These are phyloP conservation scores for Tricholoma flavovirens DNA, from an alignment of 768 basidiomycete genomes.

Conservation along the genomic window DNA sequence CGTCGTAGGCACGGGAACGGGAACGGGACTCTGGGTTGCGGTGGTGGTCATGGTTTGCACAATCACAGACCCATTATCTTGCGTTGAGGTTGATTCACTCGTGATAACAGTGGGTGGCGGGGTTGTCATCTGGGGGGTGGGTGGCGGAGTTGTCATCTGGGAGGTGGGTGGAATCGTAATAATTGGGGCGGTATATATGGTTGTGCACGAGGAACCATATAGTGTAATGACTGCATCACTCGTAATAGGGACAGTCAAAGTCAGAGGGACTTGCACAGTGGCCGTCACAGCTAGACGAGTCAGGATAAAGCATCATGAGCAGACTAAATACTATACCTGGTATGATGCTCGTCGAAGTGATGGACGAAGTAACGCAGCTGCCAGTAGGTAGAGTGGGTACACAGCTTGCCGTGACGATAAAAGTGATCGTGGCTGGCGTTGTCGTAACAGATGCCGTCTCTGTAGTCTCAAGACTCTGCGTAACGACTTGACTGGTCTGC, in stretches of 20 bases:
- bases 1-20: slow-evolving; percentile 22
- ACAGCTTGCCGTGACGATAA: slow-evolving; percentile 14
- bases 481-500: slow-evolving; percentile 31
- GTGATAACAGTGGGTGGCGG: slow-evolving; percentile 27
- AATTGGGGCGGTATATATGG: slow-evolving; percentile 10
- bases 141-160: slow-evolving; percentile 19
- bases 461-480: slow-evolving; percentile 29
- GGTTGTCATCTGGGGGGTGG: slow-evolving; percentile 15
- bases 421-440: slow-evolving; percentile 18
- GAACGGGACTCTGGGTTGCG: slow-evolving; percentile 29
- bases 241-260: slow-evolving; percentile 28
- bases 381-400: background rate
- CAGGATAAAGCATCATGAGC: slow-evolving; percentile 5
- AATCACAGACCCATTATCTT: slow-evolving; percentile 35
- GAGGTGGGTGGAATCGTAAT: slow-evolving; percentile 5
- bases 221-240: slow-evolving; percentile 32
- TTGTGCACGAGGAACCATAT: slow-evolving; percentile 33
- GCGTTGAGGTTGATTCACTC: slow-evolving; percentile 29
- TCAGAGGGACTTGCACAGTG: slow-evolving; percentile 36
- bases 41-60: slow-evolving; percentile 30
- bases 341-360: slow-evolving; percentile 10
- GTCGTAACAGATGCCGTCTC: slow-evolving; percentile 30
- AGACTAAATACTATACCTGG: slow-evolving; percentile 21
- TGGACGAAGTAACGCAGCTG: background rate
- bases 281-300: slow-evolving; percentile 12